phyloP scores from a whole-genome alignment of 2,329 filamentous ascomycete genomes.

The Hirsutella thompsonii region DNA sequence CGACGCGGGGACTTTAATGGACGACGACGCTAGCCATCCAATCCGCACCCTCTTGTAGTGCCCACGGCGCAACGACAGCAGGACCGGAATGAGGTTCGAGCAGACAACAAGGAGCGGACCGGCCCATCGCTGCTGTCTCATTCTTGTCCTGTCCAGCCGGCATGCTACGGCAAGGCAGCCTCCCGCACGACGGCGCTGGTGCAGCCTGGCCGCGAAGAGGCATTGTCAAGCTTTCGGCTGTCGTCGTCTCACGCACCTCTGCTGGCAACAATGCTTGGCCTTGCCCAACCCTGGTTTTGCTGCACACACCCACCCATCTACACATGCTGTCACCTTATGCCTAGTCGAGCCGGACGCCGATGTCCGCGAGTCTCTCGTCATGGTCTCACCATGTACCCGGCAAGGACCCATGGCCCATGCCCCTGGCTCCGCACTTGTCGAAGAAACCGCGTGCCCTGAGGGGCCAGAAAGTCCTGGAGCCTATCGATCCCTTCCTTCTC shows the following conservation, averaged over 20 bases:
- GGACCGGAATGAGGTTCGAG: neutral
- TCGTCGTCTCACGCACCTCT: conserved; percentile 6
- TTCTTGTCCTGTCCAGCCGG: neutral
- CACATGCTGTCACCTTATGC: neutral
- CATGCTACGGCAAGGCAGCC: neutral
- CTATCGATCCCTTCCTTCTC: conserved; percentile 17
- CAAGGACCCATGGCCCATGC: conserved; percentile 1
- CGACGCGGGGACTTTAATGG: neutral
- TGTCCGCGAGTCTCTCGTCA: neutral
- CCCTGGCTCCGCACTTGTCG: conserved; percentile 3
- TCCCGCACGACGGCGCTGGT: neutral
- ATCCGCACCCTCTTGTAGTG: no score
- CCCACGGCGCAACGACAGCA: neutral
- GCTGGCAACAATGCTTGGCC: neutral
- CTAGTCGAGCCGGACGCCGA: conserved; percentile 4
- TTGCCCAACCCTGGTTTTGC: neutral
- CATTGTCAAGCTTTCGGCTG: conserved; percentile 2
- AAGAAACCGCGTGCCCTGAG: conserved; percentile 2
- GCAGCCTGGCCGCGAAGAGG: neutral
- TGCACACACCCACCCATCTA: conserved; percentile 3
- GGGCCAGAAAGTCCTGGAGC: conserved; percentile 5
- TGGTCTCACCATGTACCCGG: neutral
- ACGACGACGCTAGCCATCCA: neutral
- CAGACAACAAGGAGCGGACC: no score
- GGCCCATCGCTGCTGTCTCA: neutral